Base-by-base conservation (phyloP, 2,329 filamentous ascomycete species). In the Paraphaeosphaeria minitans region DNA sequence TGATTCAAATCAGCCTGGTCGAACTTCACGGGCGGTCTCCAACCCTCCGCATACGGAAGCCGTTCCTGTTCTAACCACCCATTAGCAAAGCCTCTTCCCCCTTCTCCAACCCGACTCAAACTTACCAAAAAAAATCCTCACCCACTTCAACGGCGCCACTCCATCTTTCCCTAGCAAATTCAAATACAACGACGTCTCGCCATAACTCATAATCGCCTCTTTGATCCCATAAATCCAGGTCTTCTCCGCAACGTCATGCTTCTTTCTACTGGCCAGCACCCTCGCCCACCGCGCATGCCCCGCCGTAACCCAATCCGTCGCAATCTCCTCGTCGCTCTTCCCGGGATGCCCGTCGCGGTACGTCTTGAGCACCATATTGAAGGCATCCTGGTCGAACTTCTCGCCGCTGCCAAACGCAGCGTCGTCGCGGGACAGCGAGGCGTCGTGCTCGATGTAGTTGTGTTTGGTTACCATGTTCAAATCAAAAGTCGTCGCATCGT, bases 111-210 rank as follows among this genome's bases (percentile, higher is more conserved):
- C 13, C 41, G n/a, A 1, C 3, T 35, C 14, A 4, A 45, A 62
- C 59, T 59, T 47, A 64, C 61, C 52, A 35, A 64, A 64, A n/a
- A 64, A 56, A 14, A 62, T 47, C 52, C 49, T 61, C 3, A 62
- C 37, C 37, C 43, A 62, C n/a, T 56, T 35, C 50, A 55, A 43
- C 13, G 52, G 48, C 12, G 51, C 45, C 7, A 41, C 51, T 16
- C 59, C 59, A 21, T 57, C 41, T 33, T 59, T 59, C 14, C 51
- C 59, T 19, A 59, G 37, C 19, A 56, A 16, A 39, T 47, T 46
- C 27, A 59, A 33, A 49, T 51, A 61, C 51, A 59, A n/a, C 3
- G 55, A 56, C 16, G 49, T 53, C 53, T 64, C 61, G 1, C 53
- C 57, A 41, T 59, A 55, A 42, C 52, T 56, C 31, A 52, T 29